phyloP scores from a whole-genome alignment of 495 filamentous ascomycete species.

The Penicillium dipodomyicola region DNA sequence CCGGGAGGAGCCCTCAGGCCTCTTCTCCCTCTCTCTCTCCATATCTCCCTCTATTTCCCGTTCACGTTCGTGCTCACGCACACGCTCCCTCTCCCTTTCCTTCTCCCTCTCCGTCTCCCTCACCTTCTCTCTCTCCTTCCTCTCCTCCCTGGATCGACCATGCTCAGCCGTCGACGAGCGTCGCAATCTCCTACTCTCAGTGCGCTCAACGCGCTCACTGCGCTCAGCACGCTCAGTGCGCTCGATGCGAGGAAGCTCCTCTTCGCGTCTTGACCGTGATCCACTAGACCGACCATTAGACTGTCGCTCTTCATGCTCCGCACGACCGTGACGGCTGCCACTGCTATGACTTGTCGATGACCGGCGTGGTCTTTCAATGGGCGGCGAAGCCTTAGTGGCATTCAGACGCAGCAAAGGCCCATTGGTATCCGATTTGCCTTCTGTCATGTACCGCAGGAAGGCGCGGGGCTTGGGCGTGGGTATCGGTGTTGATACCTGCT shows the following conservation, averaged over 20 bases:
- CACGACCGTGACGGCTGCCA: slow-evolving; percentile 29
- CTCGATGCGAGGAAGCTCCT: slow-evolving; percentile 19
- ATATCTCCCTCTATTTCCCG: slow-evolving; percentile 16
- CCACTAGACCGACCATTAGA: slow-evolving; percentile 32
- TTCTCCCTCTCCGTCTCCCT: slow-evolving; percentile 9
- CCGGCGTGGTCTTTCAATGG: slow-evolving; percentile 30
- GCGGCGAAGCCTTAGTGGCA: slow-evolving; percentile 30
- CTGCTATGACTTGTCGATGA: slow-evolving; percentile 34
- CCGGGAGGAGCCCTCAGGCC: slow-evolving; percentile 25
- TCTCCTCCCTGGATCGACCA: slow-evolving; percentile 10
- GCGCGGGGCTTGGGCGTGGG: slow-evolving; percentile 29
- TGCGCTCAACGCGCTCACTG: slow-evolving; percentile 15
- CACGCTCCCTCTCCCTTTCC: slow-evolving; percentile 5
- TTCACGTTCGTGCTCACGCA: slow-evolving; percentile 11
- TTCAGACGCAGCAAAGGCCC: slow-evolving; percentile 39
- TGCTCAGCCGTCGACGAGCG: not conserved
- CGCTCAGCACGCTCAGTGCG: not conserved
- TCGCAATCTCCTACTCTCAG: slow-evolving; percentile 3
- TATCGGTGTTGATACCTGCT: slow-evolving; percentile 23
- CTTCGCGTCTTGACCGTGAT: slow-evolving; percentile 26
- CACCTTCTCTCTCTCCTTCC: not conserved
- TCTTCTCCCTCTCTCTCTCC: slow-evolving; percentile 21
- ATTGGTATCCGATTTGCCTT: slow-evolving; percentile 37
- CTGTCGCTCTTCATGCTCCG: slow-evolving; percentile 29
- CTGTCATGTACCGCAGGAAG: slow-evolving; percentile 43